Evolutionary conservation across 306 rosid genomes (phyloP).

Genomic region (Medicago arabica): DNA sequence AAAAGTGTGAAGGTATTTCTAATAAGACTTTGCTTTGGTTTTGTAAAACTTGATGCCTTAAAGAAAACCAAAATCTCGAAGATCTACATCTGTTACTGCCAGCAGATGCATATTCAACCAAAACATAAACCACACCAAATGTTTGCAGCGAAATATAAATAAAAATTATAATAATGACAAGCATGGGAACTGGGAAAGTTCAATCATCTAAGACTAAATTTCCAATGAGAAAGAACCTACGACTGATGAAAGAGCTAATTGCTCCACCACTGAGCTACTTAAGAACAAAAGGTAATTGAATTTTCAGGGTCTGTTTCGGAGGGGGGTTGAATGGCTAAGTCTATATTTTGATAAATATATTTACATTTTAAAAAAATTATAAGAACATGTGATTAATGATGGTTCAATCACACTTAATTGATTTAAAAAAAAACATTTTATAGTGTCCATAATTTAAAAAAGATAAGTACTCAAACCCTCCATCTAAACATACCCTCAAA

Average conservation of each 20-base stretch:
- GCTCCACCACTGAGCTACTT: neutral
- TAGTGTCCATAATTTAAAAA: no score
- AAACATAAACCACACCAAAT: neutral
- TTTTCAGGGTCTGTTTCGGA: no score
- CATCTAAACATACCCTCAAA: neutral
- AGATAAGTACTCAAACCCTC: no score
- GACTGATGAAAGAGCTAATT: neutral
- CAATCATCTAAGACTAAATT: neutral
- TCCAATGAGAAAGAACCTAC: neutral
- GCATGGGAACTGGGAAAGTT: neutral
- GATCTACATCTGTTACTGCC: neutral
- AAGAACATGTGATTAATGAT: no score
- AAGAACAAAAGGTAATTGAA: slow-evolving; percentile 3
- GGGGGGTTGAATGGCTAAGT: no score
- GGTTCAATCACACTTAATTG: no score
- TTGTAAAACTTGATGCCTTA: neutral
- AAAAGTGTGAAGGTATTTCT: neutral
- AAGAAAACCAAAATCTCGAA: neutral
- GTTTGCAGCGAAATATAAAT: neutral
- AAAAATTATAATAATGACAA: neutral
- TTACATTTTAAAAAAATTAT: no score
- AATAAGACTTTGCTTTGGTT: neutral
- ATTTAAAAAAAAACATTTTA: no score
- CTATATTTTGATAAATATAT: no score
- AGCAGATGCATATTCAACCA: slow-evolving; percentile 7